A percentile compares a stretch with the other conserved stretches of the same genome.
Evolutionary conservation across 2,329 filamentous ascomycete genomes (phyloP).

Genomic region (Cytospora piceae): DNA sequence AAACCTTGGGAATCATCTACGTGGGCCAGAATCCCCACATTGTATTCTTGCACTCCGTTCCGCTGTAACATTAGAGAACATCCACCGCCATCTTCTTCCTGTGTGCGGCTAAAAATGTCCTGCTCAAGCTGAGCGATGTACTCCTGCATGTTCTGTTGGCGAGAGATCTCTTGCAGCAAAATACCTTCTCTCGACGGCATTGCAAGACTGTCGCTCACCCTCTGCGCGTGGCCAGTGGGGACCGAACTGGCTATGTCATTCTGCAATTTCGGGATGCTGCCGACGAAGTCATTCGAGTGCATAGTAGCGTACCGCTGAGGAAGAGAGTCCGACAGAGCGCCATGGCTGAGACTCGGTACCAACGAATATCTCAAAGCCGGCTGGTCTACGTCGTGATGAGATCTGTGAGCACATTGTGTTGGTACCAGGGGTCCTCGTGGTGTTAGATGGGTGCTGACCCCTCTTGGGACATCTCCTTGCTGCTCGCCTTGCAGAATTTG

Average conservation of each 20-base stretch:
- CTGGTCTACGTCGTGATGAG: too few species aligned
- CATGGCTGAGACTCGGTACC: neutral
- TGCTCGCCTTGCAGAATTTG: neutral
- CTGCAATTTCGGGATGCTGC: neutral
- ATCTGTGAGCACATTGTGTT: neutral
- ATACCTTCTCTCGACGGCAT: neutral
- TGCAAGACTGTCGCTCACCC: neutral
- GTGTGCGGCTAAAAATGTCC: neutral
- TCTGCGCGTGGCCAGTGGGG: neutral
- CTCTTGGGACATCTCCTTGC: neutral
- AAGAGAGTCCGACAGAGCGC: neutral
- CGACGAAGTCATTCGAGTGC: neutral
- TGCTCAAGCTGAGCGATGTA: conserved; percentile 23
- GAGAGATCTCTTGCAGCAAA: neutral
- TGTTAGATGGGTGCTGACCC: neutral
- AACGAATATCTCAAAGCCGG: neutral
- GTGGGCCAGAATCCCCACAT: too few species aligned
- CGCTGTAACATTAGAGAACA: neutral
- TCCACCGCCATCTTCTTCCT: neutral
- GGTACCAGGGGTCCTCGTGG: too few species aligned
- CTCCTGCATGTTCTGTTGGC: conserved; percentile 15
- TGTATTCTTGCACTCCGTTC: neutral
- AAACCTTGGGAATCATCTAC: neutral
- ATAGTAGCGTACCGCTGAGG: neutral
- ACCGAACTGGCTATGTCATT: neutral